Percentiles rank a stretch among this genome's conserved stretches.
phyloP scores from a whole-genome alignment of 495 filamentous ascomycete genomes.

The Saxophila tyrrhenica region DNA sequence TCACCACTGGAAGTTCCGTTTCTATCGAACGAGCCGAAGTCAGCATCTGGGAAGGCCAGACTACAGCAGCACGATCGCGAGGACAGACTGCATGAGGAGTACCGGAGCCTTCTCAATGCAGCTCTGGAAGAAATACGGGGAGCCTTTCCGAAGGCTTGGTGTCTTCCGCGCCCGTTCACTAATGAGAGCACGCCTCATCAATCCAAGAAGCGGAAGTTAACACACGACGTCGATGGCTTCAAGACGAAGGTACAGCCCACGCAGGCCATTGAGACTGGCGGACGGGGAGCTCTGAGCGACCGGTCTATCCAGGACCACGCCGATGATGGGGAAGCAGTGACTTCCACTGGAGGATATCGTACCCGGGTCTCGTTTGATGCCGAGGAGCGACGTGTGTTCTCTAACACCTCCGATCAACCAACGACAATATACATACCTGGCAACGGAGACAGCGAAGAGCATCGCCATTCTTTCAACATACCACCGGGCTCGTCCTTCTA shows the following conservation, averaged over 20 bases:
- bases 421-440: background rate
- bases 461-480: constrained; percentile 30
- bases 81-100: constrained; percentile 18
- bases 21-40: constrained; percentile 26
- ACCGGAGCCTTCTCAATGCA: constrained; percentile 16
- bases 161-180: constrained; percentile 25
- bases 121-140: constrained; percentile 26
- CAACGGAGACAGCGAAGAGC: background rate
- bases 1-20: constrained; percentile 22
- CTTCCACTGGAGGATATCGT: no score
- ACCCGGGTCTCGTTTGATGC: no score
- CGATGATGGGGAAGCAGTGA: no score
- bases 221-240: background rate
- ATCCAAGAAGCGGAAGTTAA: constrained; percentile 17
- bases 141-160: constrained; percentile 31
- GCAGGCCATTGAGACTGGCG: background rate
- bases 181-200: background rate
- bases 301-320: no score
- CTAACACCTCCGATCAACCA: background rate
- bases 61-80: constrained; percentile 8
- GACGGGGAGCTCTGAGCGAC: no score
- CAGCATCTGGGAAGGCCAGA: constrained; percentile 18
- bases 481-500: constrained; percentile 45
- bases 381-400: no score
- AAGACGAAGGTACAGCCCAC: background rate